phyloP scores from a whole-genome alignment of 306 rosid species.

The Cucurbita pepo region DNA sequence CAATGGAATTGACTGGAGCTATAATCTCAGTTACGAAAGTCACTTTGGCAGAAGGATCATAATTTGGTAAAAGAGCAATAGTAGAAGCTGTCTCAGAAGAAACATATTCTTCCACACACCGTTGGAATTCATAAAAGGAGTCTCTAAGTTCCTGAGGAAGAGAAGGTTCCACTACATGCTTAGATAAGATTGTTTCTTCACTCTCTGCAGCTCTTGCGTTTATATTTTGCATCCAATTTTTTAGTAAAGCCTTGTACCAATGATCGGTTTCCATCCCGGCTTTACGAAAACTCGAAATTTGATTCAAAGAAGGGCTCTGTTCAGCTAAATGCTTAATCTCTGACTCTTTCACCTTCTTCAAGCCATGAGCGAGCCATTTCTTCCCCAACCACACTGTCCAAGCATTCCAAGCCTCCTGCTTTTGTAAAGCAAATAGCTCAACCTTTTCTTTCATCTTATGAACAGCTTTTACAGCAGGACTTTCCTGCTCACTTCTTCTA shows the following conservation, averaged over 20 bases:
- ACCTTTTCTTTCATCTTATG: constrained; percentile 77
- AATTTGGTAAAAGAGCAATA: constrained; percentile 46
- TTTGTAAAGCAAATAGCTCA: constrained; percentile 57
- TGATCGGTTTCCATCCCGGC: constrained; percentile 93
- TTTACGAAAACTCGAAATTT: constrained; percentile 52
- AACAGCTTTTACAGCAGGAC: constrained; percentile 58
- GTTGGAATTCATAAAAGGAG: constrained; percentile 52
- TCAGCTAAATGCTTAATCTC: constrained; percentile 71
- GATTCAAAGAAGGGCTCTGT: constrained; percentile 29
- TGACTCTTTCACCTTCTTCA: constrained; percentile 85
- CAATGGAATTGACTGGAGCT: constrained; percentile 52
- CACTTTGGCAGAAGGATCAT: constrained; percentile 22
- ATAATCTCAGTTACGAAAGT: constrained; percentile 34
- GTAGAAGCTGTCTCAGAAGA: constrained; percentile 54
- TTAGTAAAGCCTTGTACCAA: constrained; percentile 70
- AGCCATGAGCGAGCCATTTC: constrained; percentile 86
- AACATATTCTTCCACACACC: constrained; percentile 48
- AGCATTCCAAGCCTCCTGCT: constrained; percentile 57
- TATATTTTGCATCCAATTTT: constrained; percentile 71
- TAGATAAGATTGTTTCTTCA: constrained; percentile 52
- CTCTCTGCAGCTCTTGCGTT: constrained; percentile 35
- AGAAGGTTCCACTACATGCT: constrained; percentile 48
- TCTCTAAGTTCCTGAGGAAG: constrained; percentile 57
- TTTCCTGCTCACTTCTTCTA: constrained; percentile 39
- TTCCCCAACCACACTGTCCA: constrained; percentile 60